Evolutionary conservation across 371 early-diverging fungal species (phyloP).

Genomic region (Fennellomyces sp.): DNA sequence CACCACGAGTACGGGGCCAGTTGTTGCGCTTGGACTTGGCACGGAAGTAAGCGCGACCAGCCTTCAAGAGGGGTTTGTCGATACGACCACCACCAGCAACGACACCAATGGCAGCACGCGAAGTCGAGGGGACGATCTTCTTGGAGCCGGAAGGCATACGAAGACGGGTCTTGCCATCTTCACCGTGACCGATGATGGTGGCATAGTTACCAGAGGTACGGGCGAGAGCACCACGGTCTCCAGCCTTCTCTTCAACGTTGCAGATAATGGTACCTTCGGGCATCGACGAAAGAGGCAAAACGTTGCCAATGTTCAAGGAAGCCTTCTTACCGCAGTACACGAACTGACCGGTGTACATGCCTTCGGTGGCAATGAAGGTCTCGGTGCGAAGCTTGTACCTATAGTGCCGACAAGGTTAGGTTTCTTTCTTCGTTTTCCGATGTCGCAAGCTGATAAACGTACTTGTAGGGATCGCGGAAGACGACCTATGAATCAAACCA

Average conservation of each 20-base stretch:
- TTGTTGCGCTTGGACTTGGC: slow-evolving; percentile 98
- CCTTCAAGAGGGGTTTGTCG: slow-evolving; percentile 99
- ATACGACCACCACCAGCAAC: slow-evolving; percentile 99
- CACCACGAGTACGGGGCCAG: slow-evolving; percentile 99
- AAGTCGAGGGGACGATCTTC: slow-evolving; percentile 88
- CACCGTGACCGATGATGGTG: slow-evolving; percentile 99
- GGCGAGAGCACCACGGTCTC: slow-evolving; percentile 99
- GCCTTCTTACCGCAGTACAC: slow-evolving; percentile 99
- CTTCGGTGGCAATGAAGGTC: slow-evolving; percentile 99
- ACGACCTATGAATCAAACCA: slow-evolving; percentile 51
- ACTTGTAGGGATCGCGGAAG: slow-evolving; percentile 58
- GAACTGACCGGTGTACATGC: slow-evolving; percentile 99
- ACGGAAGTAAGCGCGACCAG: slow-evolving; percentile 99
- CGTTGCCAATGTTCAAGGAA: slow-evolving; percentile 95
- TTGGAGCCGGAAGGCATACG: slow-evolving; percentile 98
- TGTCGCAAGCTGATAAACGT: background rate
- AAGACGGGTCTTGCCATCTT: slow-evolving; percentile 97
- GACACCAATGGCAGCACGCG: slow-evolving; percentile 98
- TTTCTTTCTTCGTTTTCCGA: background rate
- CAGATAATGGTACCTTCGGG: slow-evolving; percentile 99
- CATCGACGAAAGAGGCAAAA: slow-evolving; percentile 93
- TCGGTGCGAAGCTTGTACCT: slow-evolving; percentile 91
- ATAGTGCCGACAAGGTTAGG: slow-evolving; percentile 11
- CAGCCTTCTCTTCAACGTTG: slow-evolving; percentile 97
- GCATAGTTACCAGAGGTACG: slow-evolving; percentile 99